These are phyloP conservation scores for Paramecium sexaurelia DNA, from an alignment of 73 alveolate genomes.

Conservation along the genomic window DNA sequence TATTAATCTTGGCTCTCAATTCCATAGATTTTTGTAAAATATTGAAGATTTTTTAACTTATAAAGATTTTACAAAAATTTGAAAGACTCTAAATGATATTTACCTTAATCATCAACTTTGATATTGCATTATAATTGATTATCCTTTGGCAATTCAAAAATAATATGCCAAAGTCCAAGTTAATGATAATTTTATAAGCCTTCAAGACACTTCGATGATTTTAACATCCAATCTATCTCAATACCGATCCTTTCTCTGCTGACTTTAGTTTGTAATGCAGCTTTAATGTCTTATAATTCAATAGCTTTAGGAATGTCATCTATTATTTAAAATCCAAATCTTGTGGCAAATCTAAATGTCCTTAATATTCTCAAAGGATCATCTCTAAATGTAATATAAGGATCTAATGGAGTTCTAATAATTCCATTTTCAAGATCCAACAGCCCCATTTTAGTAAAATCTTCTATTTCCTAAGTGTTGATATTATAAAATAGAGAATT, in stretches of 20 bases:
- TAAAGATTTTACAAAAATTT: neutral
- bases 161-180: neutral
- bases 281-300: constrained; percentile 67
- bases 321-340: constrained; percentile 86
- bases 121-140: neutral
- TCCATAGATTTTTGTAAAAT: neutral
- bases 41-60: neutral
- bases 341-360: constrained; percentile 96
- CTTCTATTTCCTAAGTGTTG: constrained; percentile 92
- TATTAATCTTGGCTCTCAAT: neutral
- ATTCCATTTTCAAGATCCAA: constrained; percentile 91
- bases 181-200: constrained; percentile 64
- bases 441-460: constrained; percentile 89
- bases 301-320: constrained; percentile 87
- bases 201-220: constrained; percentile 72
- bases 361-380: constrained; percentile 99
- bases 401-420: constrained; percentile 96
- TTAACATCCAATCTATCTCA: constrained; percentile 89
- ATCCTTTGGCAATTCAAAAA: neutral
- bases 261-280: constrained; percentile 77
- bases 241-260: constrained; percentile 91
- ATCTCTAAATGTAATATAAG: constrained; percentile 91
- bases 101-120: constrained; percentile 61
- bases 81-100: constrained; percentile 19
- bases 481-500: constrained; percentile 96